These are phyloP conservation scores for Carallia brachiata DNA, from an alignment of 345 rosid genomes.

Conservation along the genomic window DNA sequence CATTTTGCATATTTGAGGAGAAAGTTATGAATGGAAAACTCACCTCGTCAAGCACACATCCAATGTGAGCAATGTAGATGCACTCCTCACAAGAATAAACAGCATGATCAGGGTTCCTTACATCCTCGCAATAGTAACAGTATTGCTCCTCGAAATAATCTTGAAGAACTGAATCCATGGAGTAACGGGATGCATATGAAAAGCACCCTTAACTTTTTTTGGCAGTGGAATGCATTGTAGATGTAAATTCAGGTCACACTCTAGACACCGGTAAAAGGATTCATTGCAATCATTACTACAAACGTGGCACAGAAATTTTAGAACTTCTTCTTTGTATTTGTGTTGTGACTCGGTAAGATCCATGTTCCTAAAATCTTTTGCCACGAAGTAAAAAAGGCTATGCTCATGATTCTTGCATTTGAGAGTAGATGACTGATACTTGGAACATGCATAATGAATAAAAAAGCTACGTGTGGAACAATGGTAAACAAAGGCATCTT, in stretches of 20 bases:
- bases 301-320: neutral
- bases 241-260: neutral
- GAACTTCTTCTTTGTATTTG: too few species aligned
- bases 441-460: neutral
- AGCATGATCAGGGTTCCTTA: neutral
- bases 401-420: neutral
- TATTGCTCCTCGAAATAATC: neutral
- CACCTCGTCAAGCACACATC: neutral
- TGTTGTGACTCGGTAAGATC: neutral
- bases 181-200: neutral
- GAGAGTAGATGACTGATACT: neutral
- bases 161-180: neutral
- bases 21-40: neutral
- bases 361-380: neutral
- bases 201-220: neutral
- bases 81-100: neutral
- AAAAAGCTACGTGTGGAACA: neutral
- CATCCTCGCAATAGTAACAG: neutral
- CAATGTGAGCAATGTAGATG: neutral
- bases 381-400: neutral
- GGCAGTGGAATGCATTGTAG: neutral
- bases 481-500: neutral
- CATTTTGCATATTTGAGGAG: neutral
- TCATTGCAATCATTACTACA: neutral
- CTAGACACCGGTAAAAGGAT: neutral